Evolutionary conservation across 805 yeast genomes (phyloP).

Genomic region (Wickerhamiella shivajii): DNA sequence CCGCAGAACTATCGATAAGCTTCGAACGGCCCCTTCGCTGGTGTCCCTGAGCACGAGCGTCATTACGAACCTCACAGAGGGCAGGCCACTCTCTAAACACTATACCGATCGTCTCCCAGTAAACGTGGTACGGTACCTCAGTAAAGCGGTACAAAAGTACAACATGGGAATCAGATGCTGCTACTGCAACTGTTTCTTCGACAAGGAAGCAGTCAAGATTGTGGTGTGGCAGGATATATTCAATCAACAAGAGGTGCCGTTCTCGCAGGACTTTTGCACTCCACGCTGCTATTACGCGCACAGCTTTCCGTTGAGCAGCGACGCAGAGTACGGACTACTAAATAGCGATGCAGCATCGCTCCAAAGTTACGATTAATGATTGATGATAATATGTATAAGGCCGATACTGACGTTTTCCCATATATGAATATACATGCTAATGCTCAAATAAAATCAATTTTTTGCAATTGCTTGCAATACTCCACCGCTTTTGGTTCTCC

Average conservation of each 20-base stretch:
- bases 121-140: too few relatives aligned
- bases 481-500: slow-evolving; percentile 9
- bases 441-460: slow-evolving; percentile 8
- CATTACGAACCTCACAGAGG: too few relatives aligned
- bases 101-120: too few relatives aligned
- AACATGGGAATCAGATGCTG: slow-evolving; percentile 1
- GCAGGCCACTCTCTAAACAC: too few relatives aligned
- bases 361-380: background rate
- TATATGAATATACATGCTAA: background rate
- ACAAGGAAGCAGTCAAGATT: background rate
- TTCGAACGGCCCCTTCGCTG: too few relatives aligned
- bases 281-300: background rate
- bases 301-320: background rate
- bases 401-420: background rate
- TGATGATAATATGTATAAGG: background rate
- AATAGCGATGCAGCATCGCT: too few relatives aligned
- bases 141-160: too few relatives aligned
- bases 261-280: slow-evolving; percentile 4
- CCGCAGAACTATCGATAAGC: too few relatives aligned
- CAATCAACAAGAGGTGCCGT: slow-evolving; percentile 3
- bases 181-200: background rate
- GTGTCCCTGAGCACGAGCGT: too few relatives aligned
- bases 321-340: too few relatives aligned
- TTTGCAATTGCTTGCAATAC: slow-evolving; percentile 6
- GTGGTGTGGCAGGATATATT: slow-evolving; percentile 6